phyloP scores from a whole-genome alignment of 257 asterid genomes.

The Petunia axillaris region DNA sequence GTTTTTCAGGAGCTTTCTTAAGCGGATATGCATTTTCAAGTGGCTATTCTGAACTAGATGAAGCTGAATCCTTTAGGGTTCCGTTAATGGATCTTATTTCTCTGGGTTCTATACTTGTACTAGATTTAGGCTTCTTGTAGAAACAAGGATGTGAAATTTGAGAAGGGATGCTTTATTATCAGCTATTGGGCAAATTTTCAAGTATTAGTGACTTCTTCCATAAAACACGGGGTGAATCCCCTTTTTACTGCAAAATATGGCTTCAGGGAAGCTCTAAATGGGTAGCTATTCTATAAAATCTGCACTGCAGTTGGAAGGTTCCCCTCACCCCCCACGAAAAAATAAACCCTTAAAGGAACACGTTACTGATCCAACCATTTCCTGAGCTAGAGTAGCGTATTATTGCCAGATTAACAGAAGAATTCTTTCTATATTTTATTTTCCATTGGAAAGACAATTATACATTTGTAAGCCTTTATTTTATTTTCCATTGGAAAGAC shows the following conservation, averaged over 20 bases:
- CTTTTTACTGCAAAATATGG: background rate
- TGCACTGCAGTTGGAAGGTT: too few species aligned
- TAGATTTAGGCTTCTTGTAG: conserved; percentile 16
- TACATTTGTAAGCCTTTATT: background rate
- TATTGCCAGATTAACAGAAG: background rate
- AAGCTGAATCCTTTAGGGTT: background rate
- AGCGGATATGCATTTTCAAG: background rate
- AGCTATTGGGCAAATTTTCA: background rate
- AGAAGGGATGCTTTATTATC: background rate
- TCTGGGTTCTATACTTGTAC: background rate
- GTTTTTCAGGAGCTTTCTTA: background rate
- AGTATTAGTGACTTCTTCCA: background rate
- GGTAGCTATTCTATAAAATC: too few species aligned
- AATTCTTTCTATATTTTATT: conserved; percentile 1
- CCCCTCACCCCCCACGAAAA: background rate
- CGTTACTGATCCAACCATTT: conserved; percentile 3
- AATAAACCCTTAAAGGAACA: background rate
- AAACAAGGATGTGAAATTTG: conserved; percentile 1
- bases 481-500: conserved; percentile 2
- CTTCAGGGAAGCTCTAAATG: background rate
- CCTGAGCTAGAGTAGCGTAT: conserved; percentile 18
- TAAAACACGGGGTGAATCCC: background rate
- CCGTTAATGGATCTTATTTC: background rate
- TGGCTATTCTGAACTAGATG: background rate
- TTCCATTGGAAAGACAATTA: background rate